Evolutionary conservation across 805 yeast species (phyloP), one percentile per base, ranked within the genome.

Genomic region (Starmera pachycereana): DNA sequence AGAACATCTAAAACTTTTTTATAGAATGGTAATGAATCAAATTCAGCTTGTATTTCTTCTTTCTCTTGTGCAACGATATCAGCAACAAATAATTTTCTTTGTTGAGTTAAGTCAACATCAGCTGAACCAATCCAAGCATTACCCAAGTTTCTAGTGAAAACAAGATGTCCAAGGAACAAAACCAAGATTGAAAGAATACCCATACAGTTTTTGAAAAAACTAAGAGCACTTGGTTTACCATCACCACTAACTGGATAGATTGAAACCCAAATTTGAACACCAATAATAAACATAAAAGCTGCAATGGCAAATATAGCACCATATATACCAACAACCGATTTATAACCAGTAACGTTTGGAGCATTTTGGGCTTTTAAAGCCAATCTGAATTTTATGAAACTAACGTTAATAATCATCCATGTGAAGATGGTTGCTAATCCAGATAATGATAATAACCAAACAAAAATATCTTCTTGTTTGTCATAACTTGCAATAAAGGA

Each of bases 221-320:
- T 56, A 29, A 48, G 51, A 10, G 64, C 69, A 42, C 49, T 46
- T 40, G 62, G 65, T 13, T 61, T 34, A 6, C 49, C 58, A 10
- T 72, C 71, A 13, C 36, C 38, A 9, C 51, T 73, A 32, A 79
- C 56, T 28, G 86, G 83, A 51, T 66, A 76, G 38, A 77, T 58
- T 7, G 83, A 78, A 33, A 76, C 68, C 78, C 82, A 79, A 56
- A 78, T 75, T 52, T 77, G 83, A 3, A 75, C 79, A 35, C 70
- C 55, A 16, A 77, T 50, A 16, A 77, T 66, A 42, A 77, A 61
- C 8, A 62, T 35, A 52, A 74, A 71, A 44, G 78, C 55, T 5
- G 63, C 35, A 7, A 72, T 52, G 8, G 76, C 79, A 48, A 66
- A 64, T 47, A 57, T 64, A 1, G 81, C 74, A 12, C 81, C 81